Evolutionary conservation across 257 asterid species (phyloP), one percentile per base, ranked within the genome.

Genomic region (Nicotiana obtusifolia): DNA sequence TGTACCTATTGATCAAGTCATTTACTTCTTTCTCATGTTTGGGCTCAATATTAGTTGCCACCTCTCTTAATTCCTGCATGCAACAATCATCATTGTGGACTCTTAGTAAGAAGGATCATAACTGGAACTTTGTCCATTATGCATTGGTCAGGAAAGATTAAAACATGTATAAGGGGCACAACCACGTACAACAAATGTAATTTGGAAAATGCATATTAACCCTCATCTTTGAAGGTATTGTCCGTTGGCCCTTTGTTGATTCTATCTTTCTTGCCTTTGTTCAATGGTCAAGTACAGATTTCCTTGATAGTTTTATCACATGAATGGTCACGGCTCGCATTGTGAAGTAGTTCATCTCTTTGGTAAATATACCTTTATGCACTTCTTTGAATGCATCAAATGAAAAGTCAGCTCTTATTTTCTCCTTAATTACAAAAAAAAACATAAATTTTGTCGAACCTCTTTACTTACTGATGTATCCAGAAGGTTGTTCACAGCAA

Each of bases 11-110:
- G 0, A 88, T 84, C 89, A 92, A 84, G 75, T 83, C 86, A 26
- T 67, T 83, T 78, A 92, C 91, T 89, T 95, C 98, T 87, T 88
- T 91, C 75, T 91, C 93, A 82, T 94, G 98, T 84, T 94, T 95
- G 41, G 92, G 93, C 88, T 90, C 96, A 62, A 90, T 83, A 56
- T 89, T 91, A 76, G 91, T 87, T 82, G 85, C 86, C 20, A 93
- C 95, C 13, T 88, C 94, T 88, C 97, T 89, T 26, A 92, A 87
- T 89, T 88, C 97, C 97, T 95, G 89, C 87, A 84, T 75, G 26
- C 44, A 57, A 52, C 67, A 71, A 73, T 17, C 2, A 13, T 47
- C 28, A 20, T 47, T 73, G 49, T 73, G 41, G 41, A 73, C 49
- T 41, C 49, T 41, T 0, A 41, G 49, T 41, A 41, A 8, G 49